Base-by-base conservation (phyloP, 768 basidiomycete species). In the Lepiota venenata region DNA sequence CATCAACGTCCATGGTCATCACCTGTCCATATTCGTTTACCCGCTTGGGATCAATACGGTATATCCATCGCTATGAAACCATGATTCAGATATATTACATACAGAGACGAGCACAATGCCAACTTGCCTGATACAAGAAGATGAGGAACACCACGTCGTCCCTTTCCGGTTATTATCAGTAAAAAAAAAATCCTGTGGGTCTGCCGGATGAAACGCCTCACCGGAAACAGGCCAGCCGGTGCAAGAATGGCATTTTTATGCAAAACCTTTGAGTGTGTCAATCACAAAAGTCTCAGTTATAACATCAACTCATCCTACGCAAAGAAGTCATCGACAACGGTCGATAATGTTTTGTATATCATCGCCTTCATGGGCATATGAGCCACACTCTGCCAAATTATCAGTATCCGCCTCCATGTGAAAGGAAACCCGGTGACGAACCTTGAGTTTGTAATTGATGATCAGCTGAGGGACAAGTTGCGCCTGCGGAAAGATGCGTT, bases 361-460 rank as follows among this genome's bases (percentile, higher is more conserved):
- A 98, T 93, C 3, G 95, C 90, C 69, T 95, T 97, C 88, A 97
- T 95, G 16, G 95, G 95, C 88, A 98, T 93, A 67, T 98, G 96
- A 42, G 96, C 89, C 35, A 97, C 94, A 67, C 88, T 93, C 88
- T 94, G 72, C 50, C 12, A 43, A 38, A 29, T 49, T 22, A 29
- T 48, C 50, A 56, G 40, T 40, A 52, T 48, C 6, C 16, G 29
- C 18, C 25, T 39, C 42, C 32, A 51, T 16, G 25, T 39, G 54
- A 56, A 56, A 52, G 48, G 64, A 66, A 44, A 47, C 18, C 32
- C 32, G 41, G 22, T 56, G 47, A 79, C 72, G 57, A 60, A 88
- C 87, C 88, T 94, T 94, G 56, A 98, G 80, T 70, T 96, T 96
- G 74, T 95, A 97, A 73, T 97, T 97, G 76, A 98, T 95, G 64